Evolutionary conservation across 2,329 filamentous ascomycete genomes (phyloP), one percentile per base, ranked within the genome.

Genomic region (Trichoderma sp.): DNA sequence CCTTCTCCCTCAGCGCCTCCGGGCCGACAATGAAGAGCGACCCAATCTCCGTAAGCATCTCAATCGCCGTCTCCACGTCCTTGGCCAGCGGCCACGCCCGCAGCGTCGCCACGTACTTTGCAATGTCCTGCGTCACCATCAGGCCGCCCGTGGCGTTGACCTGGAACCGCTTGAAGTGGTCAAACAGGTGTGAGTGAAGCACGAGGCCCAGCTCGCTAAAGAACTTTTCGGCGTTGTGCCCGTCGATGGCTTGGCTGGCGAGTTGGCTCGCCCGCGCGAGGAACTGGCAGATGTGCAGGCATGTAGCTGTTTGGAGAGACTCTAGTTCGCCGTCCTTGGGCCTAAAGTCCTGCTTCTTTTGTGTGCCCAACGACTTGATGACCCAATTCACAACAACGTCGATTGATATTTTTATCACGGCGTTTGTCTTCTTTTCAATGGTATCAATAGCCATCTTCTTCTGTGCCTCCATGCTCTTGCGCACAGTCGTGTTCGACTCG

Each of bases 111-210:
- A 93, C 92, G 81, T 99, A 99, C 79, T 94, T 94, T 43, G 94
- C 93, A 80, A 98, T 95, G 80, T 99, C 96, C 83, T 98, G 97
- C 43, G 92, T 95, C 30, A 98, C 93, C 89, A 98, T 96, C 61
- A 99, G 88, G 3, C 94, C 96, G 73, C 96, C 96, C 0, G 95
- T 95, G 53, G 95, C 93, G 76, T 94, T 97, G 75, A 99, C 94
- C 73, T 92, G 90, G 83, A 97, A 99, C 78, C 93, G 94, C 78
- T 97, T 96, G 83, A 98, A 93, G 82, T 99, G 96, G 74, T 96
- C 93, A 74, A 99, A 90, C 5, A 99, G 87, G 11, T 97, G 88
- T 64, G 87, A 84, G 75, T 95, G 91, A 43, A 97, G 86, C 11
- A 92, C 91, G 15, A 95, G 84, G 1, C 93, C 95, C 26, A 98